A percentile compares a stretch with the other conserved stretches of the same genome.
Conservation (phyloP, 177 flowering plant species). For the Vitis hybrid region DNA sequence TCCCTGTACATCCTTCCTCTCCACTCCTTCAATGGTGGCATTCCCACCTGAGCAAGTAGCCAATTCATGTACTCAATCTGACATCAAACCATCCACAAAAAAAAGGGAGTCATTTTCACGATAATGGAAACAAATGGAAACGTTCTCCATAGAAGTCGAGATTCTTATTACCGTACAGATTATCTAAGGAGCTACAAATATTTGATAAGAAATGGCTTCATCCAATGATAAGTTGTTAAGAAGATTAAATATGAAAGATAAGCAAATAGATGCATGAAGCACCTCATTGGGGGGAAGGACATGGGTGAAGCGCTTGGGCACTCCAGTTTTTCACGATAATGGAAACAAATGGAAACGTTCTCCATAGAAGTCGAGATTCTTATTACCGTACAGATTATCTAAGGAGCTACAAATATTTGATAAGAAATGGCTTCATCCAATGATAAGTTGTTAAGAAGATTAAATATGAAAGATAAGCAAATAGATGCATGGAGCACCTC, state of each 20-base stretch:
- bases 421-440: background rate
- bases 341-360: background rate
- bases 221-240: background rate
- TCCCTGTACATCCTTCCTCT: conserved; percentile 3
- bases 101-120: background rate
- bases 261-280: background rate
- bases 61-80: conserved; percentile 30
- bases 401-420: background rate
- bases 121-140: background rate
- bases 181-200: background rate
- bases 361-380: too few species aligned
- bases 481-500: conserved; percentile 4
- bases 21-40: conserved; percentile 22
- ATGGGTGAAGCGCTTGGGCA: conserved; percentile 40
- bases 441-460: background rate
- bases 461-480: background rate
- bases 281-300: conserved; percentile 11
- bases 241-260: background rate
- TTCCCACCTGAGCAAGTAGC: conserved; percentile 27
- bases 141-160: background rate
- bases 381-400: background rate
- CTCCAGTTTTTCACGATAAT: conserved; percentile 1
- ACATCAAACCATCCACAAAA: background rate
- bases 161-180: too few species aligned
- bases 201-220: background rate